phyloP scores from a whole-genome alignment of 2,329 filamentous ascomycete genomes.

The Penicillium psychrosexuale region DNA sequence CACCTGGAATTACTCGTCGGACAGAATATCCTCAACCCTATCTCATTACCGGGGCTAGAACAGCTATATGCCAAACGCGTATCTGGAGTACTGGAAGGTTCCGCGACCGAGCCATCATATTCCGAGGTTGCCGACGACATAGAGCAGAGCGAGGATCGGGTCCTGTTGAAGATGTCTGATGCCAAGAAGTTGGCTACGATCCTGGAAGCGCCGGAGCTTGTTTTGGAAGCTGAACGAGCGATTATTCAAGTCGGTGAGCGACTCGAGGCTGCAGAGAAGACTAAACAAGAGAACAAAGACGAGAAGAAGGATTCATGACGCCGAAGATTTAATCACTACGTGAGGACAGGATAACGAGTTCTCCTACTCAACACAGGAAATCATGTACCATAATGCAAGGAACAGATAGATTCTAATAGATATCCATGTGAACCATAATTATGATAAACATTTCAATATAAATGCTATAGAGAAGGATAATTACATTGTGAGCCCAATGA shows the following conservation, averaged over 20 bases:
- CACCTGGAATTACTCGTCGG: conserved; percentile 79
- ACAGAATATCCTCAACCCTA: conserved; percentile 65
- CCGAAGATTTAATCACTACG: neutral
- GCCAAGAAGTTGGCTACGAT: conserved; percentile 59
- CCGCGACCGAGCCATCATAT: conserved; percentile 27
- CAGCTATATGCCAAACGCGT: conserved; percentile 61
- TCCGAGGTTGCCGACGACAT: conserved; percentile 34
- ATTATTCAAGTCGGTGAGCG: conserved; percentile 65
- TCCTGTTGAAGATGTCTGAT: conserved; percentile 47
- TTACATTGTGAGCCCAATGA: conserved; percentile 13
- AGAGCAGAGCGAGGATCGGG: conserved; percentile 44
- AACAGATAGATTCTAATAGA: neutral
- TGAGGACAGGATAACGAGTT: neutral
- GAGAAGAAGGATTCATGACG: conserved; percentile 26
- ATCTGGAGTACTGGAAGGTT: conserved; percentile 30
- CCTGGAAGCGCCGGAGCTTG: conserved; percentile 66
- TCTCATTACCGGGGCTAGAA: conserved; percentile 68
- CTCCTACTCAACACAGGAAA: neutral
- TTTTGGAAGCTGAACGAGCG: conserved; percentile 70
- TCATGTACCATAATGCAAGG: neutral
- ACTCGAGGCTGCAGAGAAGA: conserved; percentile 24
- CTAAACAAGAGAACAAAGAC: conserved; percentile 17
- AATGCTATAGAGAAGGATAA: neutral
- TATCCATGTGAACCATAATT: neutral
- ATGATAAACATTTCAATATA: neutral